A percentile compares a stretch with the other conserved stretches of the same genome.
Evolutionary conservation across 768 basidiomycete genomes (phyloP).

Genomic region (Tricholoma sp.): DNA sequence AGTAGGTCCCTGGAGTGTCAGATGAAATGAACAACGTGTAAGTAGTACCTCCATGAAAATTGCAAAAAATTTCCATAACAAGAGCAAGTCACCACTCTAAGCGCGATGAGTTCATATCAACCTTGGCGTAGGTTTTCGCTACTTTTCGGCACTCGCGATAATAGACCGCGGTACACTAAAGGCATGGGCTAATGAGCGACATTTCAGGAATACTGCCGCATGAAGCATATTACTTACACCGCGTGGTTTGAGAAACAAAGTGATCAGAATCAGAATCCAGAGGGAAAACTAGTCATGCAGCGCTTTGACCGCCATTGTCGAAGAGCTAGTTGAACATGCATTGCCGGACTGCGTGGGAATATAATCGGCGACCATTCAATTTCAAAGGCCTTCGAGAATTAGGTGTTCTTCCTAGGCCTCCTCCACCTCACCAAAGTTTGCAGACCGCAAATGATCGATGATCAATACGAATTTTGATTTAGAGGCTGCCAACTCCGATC

Average conservation of each 20-base stretch:
- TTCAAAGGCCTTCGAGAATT: too few relatives aligned
- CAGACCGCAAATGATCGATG: too few relatives aligned
- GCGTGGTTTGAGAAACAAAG: slow-evolving; percentile 65
- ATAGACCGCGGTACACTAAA: slow-evolving; percentile 72
- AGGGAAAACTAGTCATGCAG: slow-evolving; percentile 49
- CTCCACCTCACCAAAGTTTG: too few relatives aligned
- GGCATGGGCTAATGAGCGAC: not conserved
- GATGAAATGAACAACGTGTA: slow-evolving; percentile 22
- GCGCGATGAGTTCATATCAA: not conserved
- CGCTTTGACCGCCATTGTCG: slow-evolving; percentile 44
- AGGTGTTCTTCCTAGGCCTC: too few relatives aligned
- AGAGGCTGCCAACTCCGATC: too few relatives aligned
- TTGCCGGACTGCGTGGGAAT: too few relatives aligned
- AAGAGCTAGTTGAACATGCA: too few relatives aligned
- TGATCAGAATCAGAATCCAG: slow-evolving; percentile 55
- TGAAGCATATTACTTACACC: slow-evolving; percentile 75
- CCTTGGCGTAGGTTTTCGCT: not conserved
- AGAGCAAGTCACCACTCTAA: slow-evolving; percentile 81
- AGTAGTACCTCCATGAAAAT: slow-evolving; percentile 69
- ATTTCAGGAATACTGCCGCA: slow-evolving; percentile 46
- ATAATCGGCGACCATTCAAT: too few relatives aligned
- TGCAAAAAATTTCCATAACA: slow-evolving; percentile 86
- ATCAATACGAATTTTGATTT: too few relatives aligned
- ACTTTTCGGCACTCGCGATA: slow-evolving; percentile 30
- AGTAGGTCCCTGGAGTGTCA: slow-evolving; percentile 13